Base-by-base conservation (phyloP, 805 yeast species). In the Spathaspora arborariae region DNA sequence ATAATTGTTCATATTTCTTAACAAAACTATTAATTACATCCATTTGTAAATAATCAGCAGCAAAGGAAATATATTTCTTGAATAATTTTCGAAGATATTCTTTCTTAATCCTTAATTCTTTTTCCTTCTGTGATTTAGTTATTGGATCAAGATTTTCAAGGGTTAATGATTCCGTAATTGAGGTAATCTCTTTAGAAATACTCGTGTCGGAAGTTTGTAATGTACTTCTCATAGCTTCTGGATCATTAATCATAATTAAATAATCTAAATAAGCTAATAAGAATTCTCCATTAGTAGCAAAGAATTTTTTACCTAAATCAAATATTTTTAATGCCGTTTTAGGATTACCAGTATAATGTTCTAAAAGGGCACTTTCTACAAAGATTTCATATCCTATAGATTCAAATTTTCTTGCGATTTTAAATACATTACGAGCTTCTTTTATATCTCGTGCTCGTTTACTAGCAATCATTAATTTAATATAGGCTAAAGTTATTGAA, bases 341-440 rank as follows among this genome's bases (percentile, higher is more conserved):
- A 20, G 76, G 67, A 50, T 83, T 85, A 49, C 79, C 83, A 49
- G 84, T 74, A 54, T 80, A 81, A 55, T 78, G 82, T 59, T 92
- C 99, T 70, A 90, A 73, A 59, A 80, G 70, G 0, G 97, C 96
- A 57, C 86, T 85, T 49, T 88, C 92, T 18, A 84, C 82, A 64
- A 78, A 92, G 18, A 92, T 77, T 55, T 88, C 88, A 69, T 82
- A 81, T 0, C 95, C 84, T 37, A 85, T 65, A 9, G 71, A 67
- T n/a, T 71, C 60, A 53, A 80, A 76, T 58, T 82, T 80, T 55
- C 96, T 79, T 7, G 86, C 85, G 53, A 75, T 78, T 46, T 85
- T 76, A 60, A 90, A 89, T 1, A 88, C 72, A 20, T 71, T 60
- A 51, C 98, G 77, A 1, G 96, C 90, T 33, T 84, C 89, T 43